Evolutionary conservation across 2,329 filamentous ascomycete genomes (phyloP).

Genomic region (Cryphonectria nitschkei): DNA sequence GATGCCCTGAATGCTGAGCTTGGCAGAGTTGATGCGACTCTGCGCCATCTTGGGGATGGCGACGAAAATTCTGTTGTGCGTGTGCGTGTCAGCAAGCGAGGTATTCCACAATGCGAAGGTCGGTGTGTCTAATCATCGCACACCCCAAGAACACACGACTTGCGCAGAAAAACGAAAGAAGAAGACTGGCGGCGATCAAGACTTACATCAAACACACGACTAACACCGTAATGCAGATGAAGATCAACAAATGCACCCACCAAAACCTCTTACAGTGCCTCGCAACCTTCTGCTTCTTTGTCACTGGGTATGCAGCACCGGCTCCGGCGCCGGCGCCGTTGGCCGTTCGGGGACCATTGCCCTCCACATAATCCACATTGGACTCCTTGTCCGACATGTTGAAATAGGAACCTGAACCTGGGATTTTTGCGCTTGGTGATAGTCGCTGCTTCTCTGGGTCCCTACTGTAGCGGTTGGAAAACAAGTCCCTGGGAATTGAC

Average conservation of each 20-base stretch:
- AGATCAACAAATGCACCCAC: constrained; percentile 62
- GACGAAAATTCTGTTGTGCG: constrained; percentile 54
- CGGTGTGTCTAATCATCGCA: neutral
- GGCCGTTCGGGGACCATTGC: neutral
- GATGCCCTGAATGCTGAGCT: constrained; percentile 56
- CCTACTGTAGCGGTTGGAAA: neutral
- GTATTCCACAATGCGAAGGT: neutral
- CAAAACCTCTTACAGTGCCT: constrained; percentile 60
- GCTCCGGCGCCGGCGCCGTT: neutral
- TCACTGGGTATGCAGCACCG: neutral
- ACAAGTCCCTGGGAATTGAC: constrained; percentile 8
- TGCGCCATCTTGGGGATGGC: constrained; percentile 61
- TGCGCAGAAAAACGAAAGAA: neutral
- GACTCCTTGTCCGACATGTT: constrained; percentile 28
- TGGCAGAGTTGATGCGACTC: constrained; percentile 56
- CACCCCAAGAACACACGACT: neutral
- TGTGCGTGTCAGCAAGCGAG: neutral
- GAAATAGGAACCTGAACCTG: neutral
- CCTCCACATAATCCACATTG: constrained; percentile 13
- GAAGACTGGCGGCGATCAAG: neutral
- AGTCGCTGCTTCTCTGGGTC: neutral
- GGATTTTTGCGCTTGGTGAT: neutral
- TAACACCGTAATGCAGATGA: constrained; percentile 55
- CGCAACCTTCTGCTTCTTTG: constrained; percentile 38
- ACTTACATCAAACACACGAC: constrained; percentile 65